Evolutionary conservation across 257 asterid genomes (phyloP), one percentile per base, ranked within the genome.

Genomic region (Voacanga thouarsii): DNA sequence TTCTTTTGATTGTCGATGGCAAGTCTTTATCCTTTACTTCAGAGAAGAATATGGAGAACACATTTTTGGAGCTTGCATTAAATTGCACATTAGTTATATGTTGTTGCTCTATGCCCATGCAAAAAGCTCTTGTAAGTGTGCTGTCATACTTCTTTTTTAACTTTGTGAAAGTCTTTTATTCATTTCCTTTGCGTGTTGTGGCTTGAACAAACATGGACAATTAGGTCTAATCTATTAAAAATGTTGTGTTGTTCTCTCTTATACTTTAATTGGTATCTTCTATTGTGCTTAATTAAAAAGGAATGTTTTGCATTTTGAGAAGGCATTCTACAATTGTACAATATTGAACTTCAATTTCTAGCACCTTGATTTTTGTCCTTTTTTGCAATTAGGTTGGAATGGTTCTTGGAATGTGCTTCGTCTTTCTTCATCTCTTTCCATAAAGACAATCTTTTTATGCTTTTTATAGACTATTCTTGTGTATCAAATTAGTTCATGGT

Each of bases 181-280:
- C 53, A 0, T 23, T 68, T 69, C 26, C 18, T 33, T 64, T 33
- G 2, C 37, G 37, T 33, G 37, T 33, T 33, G 37, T 85, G 99
- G 99, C 69, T 96, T 96, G 97, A 96, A 96, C 78, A 93, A 96
- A 83, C 94, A 92, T 39, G 99, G 99, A 73, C 98, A 92, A 83
- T 92, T 96, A n/a, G 99, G 98, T 69, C 91, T 55, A 97, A 98
- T 92, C 96, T 49, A 80, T 77, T 16, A 93, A 89, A 89, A 90
- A 79, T 82, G 97, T 98, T 93, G 80, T 77, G 92, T 63, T 47
- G 30, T 64, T 65, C 39, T 65, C 70, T 66, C 33, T 6, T 26
- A 37, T 14, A 18, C 63, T 55, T 45, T 21, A 18, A 39, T 43
- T 69, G 33, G 33, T 74, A 39, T 23, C 44, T 50, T 53, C 41